A percentile compares a stretch with the other conserved stretches of the same genome.
phyloP scores from a whole-genome alignment of 176 grass and related monocot genomes.

The Phyllostachys edulis region DNA sequence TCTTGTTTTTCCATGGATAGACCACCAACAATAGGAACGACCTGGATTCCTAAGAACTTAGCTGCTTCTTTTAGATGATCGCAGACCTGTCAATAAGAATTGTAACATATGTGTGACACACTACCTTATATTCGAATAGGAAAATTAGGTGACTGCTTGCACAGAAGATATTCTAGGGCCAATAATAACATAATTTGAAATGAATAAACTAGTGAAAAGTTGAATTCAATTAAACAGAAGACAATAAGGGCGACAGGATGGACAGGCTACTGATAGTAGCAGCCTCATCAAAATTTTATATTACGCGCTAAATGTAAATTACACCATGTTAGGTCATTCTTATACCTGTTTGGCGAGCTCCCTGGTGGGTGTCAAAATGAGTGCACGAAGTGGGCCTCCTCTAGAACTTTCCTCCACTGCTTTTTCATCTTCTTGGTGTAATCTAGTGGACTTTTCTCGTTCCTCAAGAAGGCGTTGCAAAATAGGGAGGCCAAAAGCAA shows the following conservation, averaged over 20 bases:
- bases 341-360: constrained; percentile 88
- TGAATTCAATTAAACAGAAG: neutral
- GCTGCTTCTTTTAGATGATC: constrained; percentile 84
- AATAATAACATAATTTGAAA: neutral
- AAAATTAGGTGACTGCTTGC: neutral
- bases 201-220: neutral
- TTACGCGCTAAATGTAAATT: neutral
- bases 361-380: constrained; percentile 89
- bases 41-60: constrained; percentile 65
- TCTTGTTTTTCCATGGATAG: constrained; percentile 94
- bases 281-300: neutral
- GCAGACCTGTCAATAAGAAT: constrained; percentile 56
- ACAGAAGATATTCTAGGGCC: constrained; percentile 24
- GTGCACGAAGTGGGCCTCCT: constrained; percentile 66
- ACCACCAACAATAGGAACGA: constrained; percentile 86
- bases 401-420: constrained; percentile 22
- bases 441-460: constrained; percentile 60
- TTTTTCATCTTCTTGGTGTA: constrained; percentile 30
- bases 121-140: neutral
- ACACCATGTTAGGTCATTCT: neutral
- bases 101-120: neutral
- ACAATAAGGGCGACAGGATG: neutral
- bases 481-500: constrained; percentile 87
- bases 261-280: neutral
- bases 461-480: constrained; percentile 89